Base-by-base conservation (phyloP, 257 asterid genomes). In the Gardenia jasminoides region DNA sequence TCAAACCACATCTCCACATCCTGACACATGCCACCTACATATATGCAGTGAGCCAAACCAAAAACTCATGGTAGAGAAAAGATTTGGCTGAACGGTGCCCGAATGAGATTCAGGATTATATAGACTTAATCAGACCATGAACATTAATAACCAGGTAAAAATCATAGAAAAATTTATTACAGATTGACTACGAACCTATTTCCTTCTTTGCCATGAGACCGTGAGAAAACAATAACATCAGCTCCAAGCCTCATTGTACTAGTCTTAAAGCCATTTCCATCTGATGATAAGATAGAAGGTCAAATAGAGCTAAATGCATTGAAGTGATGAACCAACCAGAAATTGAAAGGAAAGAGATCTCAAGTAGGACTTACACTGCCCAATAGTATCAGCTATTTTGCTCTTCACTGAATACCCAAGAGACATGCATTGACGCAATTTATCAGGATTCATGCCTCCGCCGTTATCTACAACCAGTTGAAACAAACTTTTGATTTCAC, bases 171-270 rank as follows among this genome's bases (percentile, higher is more conserved):
- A 48, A 43, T 30, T 15, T 16, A 20, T 44, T 52, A 74, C 19
- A 50, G 79, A 78, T 71, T 13, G 64, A 73, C 64, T 77, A 41
- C 70, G 77, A 76, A 96, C 99, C 99, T 91, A 84, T 77, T 85
- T 65, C 90, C 97, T 69, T 79, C 84, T 67, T 81, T 80, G 83
- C 94, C 97, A 80, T 70, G 43, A 80, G 88, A 85, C 46, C 97
- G 93, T 78, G 99, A 93, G 86, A 95, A 92, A 54, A 96, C 99
- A 80, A 96, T 91, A 47, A 92, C 99, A 92, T 96, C 99, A 36
- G 99, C 98, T 48, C 99, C 99, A 82, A 96, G 97, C 82, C 99
- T 96, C 99, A 96, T 96, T 54, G 99, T 96, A 86, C 99, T 96
- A 13, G 99, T 96, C 92, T 96, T 96, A 82, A 96, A 96, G 72